Conservation (phyloP, 257 asterid species). For the Solanum virginianum region DNA sequence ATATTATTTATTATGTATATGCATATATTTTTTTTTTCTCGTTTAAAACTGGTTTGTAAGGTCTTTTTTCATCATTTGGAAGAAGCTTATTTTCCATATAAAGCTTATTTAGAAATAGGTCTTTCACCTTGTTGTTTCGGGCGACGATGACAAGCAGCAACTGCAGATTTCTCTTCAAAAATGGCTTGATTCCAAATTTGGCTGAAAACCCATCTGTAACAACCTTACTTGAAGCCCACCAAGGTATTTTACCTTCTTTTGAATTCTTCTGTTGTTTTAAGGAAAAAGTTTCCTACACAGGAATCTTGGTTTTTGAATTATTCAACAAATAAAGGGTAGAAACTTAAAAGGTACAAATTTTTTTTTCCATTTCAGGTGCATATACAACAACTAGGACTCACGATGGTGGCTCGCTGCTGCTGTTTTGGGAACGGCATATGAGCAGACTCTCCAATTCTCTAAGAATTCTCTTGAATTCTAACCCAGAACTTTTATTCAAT, state of each 20-base stretch:
- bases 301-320: background rate
- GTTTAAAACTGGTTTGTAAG: too few species aligned
- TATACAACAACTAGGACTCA: slow-evolving; percentile 94
- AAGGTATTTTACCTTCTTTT: slow-evolving; percentile 30
- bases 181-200: slow-evolving; percentile 44
- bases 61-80: too few species aligned
- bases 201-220: slow-evolving; percentile 48
- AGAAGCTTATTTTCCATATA: too few species aligned
- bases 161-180: slow-evolving; percentile 36
- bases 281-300: background rate
- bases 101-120: background rate
- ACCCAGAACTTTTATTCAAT: slow-evolving; percentile 39
- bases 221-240: slow-evolving; percentile 59
- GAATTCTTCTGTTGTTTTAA: background rate
- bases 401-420: slow-evolving; percentile 44
- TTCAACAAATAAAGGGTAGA: background rate
- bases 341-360: background rate
- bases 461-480: slow-evolving; percentile 28
- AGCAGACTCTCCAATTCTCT: slow-evolving; percentile 60
- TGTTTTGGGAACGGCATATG: slow-evolving; percentile 81
- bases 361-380: slow-evolving; percentile 47
- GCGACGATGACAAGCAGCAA: slow-evolving; percentile 18
- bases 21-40: too few species aligned
- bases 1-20: too few species aligned
- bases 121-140: background rate